These are phyloP conservation scores for Ophiocordyceps camponoti-saundersi DNA, from an alignment of 2,329 filamentous ascomycete species.

Conservation along the genomic window DNA sequence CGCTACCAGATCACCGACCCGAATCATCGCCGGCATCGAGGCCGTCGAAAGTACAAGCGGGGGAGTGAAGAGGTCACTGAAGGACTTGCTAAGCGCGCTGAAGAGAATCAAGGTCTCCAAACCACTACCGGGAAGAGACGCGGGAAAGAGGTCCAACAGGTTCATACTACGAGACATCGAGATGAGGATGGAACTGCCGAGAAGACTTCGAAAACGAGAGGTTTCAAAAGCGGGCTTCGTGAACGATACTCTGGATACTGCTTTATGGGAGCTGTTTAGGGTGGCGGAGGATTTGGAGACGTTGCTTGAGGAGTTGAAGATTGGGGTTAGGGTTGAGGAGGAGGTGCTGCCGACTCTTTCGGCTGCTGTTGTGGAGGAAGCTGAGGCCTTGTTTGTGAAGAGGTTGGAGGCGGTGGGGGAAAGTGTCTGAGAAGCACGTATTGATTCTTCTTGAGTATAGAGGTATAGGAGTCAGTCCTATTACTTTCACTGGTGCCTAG, in stretches of 20 bases:
- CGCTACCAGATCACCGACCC: background rate
- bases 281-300: background rate
- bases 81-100: background rate
- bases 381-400: background rate
- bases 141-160: background rate
- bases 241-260: background rate
- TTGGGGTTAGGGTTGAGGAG: no score
- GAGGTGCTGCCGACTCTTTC: background rate
- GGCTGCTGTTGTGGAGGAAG: background rate
- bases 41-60: background rate
- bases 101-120: background rate
- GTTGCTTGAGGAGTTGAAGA: background rate
- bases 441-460: background rate
- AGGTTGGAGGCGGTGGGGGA: background rate
- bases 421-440: no score
- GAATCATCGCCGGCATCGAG: background rate
- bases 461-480: no score
- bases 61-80: background rate
- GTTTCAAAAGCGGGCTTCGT: background rate
- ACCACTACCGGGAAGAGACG: background rate
- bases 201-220: background rate
- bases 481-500: no score
- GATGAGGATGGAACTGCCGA: background rate
- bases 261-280: background rate
- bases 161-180: background rate